Evolutionary conservation across 805 yeast genomes (phyloP).

Genomic region (Yarrowia sp.): DNA sequence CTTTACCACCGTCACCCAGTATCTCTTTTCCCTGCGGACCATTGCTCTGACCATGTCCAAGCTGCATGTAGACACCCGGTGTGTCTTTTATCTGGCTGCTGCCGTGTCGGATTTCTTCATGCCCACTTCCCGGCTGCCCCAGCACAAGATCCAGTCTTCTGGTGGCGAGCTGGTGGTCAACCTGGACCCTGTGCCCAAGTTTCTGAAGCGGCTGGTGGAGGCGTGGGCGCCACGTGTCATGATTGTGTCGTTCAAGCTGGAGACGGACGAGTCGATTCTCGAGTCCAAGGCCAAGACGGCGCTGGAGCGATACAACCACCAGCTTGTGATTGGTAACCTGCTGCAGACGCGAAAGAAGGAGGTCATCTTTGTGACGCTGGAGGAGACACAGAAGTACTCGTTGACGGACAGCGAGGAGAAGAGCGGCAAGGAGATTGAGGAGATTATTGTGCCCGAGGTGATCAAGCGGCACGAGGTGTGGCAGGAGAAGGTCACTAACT

Average conservation of each 20-base stretch:
- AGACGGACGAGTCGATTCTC: slow-evolving; percentile 73
- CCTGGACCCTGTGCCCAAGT: slow-evolving; percentile 94
- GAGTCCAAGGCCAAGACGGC: slow-evolving; percentile 76
- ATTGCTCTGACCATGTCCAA: slow-evolving; percentile 58
- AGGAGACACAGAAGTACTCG: slow-evolving; percentile 35
- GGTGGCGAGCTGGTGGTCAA: slow-evolving; percentile 76
- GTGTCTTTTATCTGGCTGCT: slow-evolving; percentile 83
- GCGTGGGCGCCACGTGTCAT: slow-evolving; percentile 94
- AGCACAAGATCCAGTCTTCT: slow-evolving; percentile 90
- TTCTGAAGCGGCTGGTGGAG: slow-evolving; percentile 79
- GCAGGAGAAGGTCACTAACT: slow-evolving; percentile 42
- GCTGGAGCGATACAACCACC: slow-evolving; percentile 81
- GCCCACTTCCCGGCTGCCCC: slow-evolving; percentile 80
- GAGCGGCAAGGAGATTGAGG: slow-evolving; percentile 63
- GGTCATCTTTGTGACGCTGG: slow-evolving; percentile 75
- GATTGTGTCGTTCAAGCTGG: slow-evolving; percentile 92
- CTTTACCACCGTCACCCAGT: slow-evolving; percentile 93
- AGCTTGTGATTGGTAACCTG: slow-evolving; percentile 89
- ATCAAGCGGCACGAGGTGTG: slow-evolving; percentile 59
- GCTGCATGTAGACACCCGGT: slow-evolving; percentile 40
- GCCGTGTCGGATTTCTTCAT: slow-evolving; percentile 96
- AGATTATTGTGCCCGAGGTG: slow-evolving; percentile 74
- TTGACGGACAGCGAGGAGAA: slow-evolving; percentile 44
- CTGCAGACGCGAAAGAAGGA: slow-evolving; percentile 83
- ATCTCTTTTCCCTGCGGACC: slow-evolving; percentile 73